phyloP scores from a whole-genome alignment of 805 yeast genomes.

The Isabelozyma gotoi region DNA sequence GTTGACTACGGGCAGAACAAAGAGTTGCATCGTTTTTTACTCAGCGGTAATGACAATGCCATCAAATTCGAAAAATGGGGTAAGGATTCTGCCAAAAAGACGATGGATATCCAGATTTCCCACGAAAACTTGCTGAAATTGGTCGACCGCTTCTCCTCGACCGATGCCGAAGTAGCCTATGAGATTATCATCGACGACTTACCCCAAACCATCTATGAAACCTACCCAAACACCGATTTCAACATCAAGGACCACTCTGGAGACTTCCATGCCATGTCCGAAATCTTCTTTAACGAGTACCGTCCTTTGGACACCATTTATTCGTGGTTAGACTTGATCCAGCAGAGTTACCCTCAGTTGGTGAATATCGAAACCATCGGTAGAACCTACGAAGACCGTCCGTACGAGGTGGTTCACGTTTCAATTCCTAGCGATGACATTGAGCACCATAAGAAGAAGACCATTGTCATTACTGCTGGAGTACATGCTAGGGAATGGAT shows the following conservation, averaged over 20 bases:
- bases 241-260: slow-evolving; percentile 6
- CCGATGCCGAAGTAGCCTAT: slow-evolving; percentile 20
- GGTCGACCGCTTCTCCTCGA: slow-evolving; percentile 16
- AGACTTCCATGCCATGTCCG: slow-evolving; percentile 26
- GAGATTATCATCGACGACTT: slow-evolving; percentile 55
- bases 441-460: slow-evolving; percentile 44
- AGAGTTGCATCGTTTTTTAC: slow-evolving; percentile 17
- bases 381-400: slow-evolving; percentile 71
- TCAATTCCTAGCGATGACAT: slow-evolving; percentile 44
- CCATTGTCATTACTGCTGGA: slow-evolving; percentile 79
- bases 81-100: slow-evolving; percentile 14
- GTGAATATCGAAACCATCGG: slow-evolving; percentile 71
- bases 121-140: slow-evolving; percentile 18
- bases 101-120: slow-evolving; percentile 19
- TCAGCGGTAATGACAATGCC: slow-evolving; percentile 5
- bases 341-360: slow-evolving; percentile 61
- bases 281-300: slow-evolving; percentile 68
- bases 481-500: slow-evolving; percentile 93
- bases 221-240: slow-evolving; percentile 40
- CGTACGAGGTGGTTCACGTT: slow-evolving; percentile 64
- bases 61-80: slow-evolving; percentile 47
- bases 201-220: slow-evolving; percentile 54
- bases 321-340: slow-evolving; percentile 66
- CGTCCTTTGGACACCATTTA: slow-evolving; percentile 67
- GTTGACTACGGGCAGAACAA: slow-evolving; percentile 26